Evolutionary conservation across 2,329 filamentous ascomycete species (phyloP).

Genomic region (Neurospora sp.): DNA sequence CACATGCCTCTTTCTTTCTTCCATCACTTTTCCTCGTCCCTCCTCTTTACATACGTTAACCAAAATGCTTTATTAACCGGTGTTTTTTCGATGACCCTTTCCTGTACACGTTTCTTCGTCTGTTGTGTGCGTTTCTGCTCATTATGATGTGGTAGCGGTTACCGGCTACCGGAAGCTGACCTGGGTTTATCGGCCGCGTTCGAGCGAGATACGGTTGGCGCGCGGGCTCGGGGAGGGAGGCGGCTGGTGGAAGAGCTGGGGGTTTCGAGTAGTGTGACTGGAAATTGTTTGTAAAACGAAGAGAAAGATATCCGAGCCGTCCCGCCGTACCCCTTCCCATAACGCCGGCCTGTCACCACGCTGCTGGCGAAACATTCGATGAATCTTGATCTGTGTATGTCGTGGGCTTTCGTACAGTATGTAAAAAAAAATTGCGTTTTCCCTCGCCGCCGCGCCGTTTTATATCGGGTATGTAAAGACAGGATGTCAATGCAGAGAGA

Average conservation of each 20-base stretch:
- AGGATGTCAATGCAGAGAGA: slow-evolving; percentile 1
- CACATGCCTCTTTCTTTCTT: neutral
- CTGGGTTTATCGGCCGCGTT: neutral
- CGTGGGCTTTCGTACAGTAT: slow-evolving; percentile 12
- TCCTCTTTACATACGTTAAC: neutral
- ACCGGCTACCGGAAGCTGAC: neutral
- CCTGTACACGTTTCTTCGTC: neutral
- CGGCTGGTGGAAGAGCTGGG: neutral
- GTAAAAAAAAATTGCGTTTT: slow-evolving; percentile 4
- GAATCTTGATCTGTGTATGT: slow-evolving; percentile 10
- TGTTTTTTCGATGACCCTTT: neutral
- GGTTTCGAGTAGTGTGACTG: neutral
- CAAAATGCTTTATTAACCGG: neutral
- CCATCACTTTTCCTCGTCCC: neutral
- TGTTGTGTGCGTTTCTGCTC: neutral
- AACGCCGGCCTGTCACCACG: slow-evolving; percentile 10
- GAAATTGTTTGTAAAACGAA: slow-evolving; percentile 1
- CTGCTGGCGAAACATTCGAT: slow-evolving; percentile 8
- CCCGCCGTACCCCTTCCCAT: slow-evolving; percentile 3
- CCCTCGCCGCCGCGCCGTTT: slow-evolving; percentile 1
- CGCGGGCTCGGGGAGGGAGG: neutral
- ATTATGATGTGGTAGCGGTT: neutral
- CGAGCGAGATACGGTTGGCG: neutral
- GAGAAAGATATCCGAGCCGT: slow-evolving; percentile 5
- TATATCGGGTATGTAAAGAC: slow-evolving; percentile 2